A percentile compares a stretch with the other conserved stretches of the same genome.
phyloP scores from a whole-genome alignment of 83 land plant genomes.

The Diphasiastrum complanatum region DNA sequence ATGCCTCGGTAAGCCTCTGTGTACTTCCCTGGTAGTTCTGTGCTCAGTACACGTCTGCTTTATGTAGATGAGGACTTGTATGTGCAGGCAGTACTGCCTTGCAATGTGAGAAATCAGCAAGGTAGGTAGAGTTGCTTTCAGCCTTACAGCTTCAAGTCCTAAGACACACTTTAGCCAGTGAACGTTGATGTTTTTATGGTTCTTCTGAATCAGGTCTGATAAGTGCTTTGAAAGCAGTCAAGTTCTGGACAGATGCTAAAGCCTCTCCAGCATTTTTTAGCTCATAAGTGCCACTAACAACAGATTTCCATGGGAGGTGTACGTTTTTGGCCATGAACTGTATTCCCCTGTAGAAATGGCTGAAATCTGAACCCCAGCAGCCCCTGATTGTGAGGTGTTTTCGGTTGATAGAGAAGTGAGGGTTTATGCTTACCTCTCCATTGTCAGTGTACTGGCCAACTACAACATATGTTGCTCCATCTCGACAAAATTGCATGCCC shows the following conservation, averaged over 20 bases:
- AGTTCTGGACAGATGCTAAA: slow-evolving; percentile 31
- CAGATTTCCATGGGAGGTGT: slow-evolving; percentile 38
- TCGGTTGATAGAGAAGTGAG: slow-evolving; percentile 40
- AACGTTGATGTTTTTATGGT: too few relatives aligned
- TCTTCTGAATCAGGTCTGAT: too few relatives aligned
- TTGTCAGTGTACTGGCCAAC: slow-evolving; percentile 56
- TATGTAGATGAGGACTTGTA: too few relatives aligned
- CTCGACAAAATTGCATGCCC: slow-evolving; percentile 42
- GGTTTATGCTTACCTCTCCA: slow-evolving; percentile 38
- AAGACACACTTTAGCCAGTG: too few relatives aligned
- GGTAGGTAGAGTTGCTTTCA: too few relatives aligned
- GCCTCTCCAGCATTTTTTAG: slow-evolving; percentile 28
- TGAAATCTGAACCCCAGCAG: slow-evolving; percentile 53
- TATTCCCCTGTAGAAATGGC: slow-evolving; percentile 47
- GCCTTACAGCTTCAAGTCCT: too few relatives aligned
- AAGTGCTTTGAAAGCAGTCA: slow-evolving; percentile 35
- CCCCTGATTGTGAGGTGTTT: slow-evolving; percentile 45
- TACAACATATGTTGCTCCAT: slow-evolving; percentile 47
- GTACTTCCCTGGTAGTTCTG: too few relatives aligned
- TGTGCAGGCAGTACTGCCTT: too few relatives aligned
- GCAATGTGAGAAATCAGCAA: too few relatives aligned
- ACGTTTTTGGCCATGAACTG: slow-evolving; percentile 43
- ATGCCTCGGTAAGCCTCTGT: too few relatives aligned
- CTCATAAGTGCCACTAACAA: slow-evolving; percentile 29
- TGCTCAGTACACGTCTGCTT: too few relatives aligned